A percentile compares a stretch with the other conserved stretches of the same genome.
Evolutionary conservation across 768 basidiomycete species (phyloP).

Genomic region (Mycena filopes): DNA sequence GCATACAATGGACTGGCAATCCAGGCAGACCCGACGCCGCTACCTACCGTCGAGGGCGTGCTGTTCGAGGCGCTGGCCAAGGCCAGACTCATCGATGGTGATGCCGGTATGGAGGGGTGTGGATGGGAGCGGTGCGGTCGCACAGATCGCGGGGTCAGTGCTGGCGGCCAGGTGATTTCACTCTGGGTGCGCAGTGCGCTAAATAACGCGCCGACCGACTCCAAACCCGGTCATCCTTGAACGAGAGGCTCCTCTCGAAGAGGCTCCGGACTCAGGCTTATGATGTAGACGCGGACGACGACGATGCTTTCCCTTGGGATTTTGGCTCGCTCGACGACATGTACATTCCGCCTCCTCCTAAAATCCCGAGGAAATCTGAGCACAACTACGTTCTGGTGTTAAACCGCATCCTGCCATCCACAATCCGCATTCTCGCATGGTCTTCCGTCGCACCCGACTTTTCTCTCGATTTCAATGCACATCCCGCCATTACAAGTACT

Average conservation of each 20-base stretch:
- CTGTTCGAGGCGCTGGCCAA: slow-evolving; percentile 84
- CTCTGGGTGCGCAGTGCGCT: slow-evolving; percentile 88
- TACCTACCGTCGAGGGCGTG: slow-evolving; percentile 93
- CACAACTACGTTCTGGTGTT: slow-evolving; percentile 82
- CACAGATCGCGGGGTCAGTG: slow-evolving; percentile 96
- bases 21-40: slow-evolving; percentile 74
- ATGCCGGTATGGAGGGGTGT: slow-evolving; percentile 83
- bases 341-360: slow-evolving; percentile 33
- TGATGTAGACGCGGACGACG: no score
- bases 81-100: slow-evolving; percentile 79
- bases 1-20: slow-evolving; percentile 92
- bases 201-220: slow-evolving; percentile 23
- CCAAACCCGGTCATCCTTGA: background rate
- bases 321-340: slow-evolving; percentile 50
- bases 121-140: slow-evolving; percentile 93
- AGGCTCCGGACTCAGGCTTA: slow-evolving; percentile 9
- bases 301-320: slow-evolving; percentile 40
- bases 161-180: slow-evolving; percentile 92
- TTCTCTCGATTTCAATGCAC: slow-evolving; percentile 91
- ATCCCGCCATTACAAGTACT: slow-evolving; percentile 97
- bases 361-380: slow-evolving; percentile 52
- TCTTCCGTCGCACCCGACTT: slow-evolving; percentile 84
- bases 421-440: slow-evolving; percentile 94
- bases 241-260: slow-evolving; percentile 20
- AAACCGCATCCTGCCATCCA: slow-evolving; percentile 88